Percentiles rank a stretch among this genome's conserved stretches.
Conservation (phyloP, 1,284 basidiomycete genomes). For the Malassezia japonica region DNA sequence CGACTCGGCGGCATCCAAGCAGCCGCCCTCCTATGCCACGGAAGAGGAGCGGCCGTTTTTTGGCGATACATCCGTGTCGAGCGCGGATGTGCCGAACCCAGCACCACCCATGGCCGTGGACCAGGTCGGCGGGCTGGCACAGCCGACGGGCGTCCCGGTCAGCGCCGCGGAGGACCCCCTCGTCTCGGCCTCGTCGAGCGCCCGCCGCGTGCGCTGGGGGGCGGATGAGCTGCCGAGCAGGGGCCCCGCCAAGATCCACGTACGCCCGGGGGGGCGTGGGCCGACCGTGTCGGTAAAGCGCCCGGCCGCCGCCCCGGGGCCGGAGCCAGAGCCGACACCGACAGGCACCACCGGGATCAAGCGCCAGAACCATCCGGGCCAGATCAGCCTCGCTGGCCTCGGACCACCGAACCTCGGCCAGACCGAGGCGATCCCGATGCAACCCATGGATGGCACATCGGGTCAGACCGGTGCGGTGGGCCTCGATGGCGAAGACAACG, state of each 20-base stretch:
- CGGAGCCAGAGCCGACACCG: background rate
- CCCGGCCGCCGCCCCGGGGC: background rate
- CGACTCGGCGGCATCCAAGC: background rate
- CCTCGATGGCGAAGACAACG: constrained; percentile 9
- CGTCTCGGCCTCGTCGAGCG: background rate
- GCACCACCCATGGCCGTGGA: background rate
- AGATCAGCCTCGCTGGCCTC: constrained; percentile 31
- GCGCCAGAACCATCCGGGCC: constrained; percentile 36
- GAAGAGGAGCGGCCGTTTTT: background rate
- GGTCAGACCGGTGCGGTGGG: constrained; percentile 5
- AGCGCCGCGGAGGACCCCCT: background rate
- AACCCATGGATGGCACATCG: background rate
- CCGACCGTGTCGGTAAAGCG: constrained; percentile 1
- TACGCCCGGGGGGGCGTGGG: too few species aligned
- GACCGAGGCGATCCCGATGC: background rate
- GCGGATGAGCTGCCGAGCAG: too few species aligned
- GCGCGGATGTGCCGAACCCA: background rate
- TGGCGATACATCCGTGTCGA: background rate
- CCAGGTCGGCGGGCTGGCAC: background rate
- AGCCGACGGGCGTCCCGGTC: background rate
- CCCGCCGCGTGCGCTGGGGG: constrained; percentile 3
- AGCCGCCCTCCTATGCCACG: background rate
- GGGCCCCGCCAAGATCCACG: too few species aligned
- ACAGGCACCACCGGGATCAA: constrained; percentile 14
- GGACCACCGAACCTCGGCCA: constrained; percentile 13